A percentile compares a stretch with the other conserved stretches of the same genome.
Evolutionary conservation across 2,329 filamentous ascomycete species (phyloP).

Genomic region (Fusarium nurragi): DNA sequence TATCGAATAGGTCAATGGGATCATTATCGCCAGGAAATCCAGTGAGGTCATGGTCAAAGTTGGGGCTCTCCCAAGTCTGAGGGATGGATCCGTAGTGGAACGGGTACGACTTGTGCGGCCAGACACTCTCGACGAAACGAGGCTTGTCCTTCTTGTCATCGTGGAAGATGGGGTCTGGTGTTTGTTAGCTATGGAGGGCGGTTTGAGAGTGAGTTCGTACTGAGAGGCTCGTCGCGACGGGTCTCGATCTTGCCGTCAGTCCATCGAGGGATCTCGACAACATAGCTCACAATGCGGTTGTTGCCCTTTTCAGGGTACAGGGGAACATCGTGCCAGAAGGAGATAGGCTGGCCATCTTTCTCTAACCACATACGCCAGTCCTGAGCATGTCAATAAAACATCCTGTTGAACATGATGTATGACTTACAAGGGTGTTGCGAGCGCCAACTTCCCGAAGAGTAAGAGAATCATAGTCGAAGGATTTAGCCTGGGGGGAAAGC

Average conservation of each 20-base stretch:
- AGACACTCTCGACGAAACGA: conserved; percentile 54
- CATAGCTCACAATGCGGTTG: conserved; percentile 50
- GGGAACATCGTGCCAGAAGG: conserved; percentile 55
- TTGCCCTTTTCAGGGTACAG: conserved; percentile 50
- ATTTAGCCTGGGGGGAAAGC: conserved; percentile 11
- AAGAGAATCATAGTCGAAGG: conserved; percentile 45
- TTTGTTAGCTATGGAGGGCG: neutral
- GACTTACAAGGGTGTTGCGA: conserved; percentile 50
- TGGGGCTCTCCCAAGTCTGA: conserved; percentile 57
- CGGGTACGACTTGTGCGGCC: conserved; percentile 56
- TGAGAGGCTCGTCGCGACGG: conserved; percentile 52
- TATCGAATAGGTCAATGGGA: conserved; percentile 54
- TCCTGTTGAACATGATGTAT: fast-evolving
- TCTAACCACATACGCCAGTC: conserved; percentile 55
- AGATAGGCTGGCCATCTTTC: conserved; percentile 52
- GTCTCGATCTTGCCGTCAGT: conserved; percentile 54
- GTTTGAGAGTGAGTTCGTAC: conserved; percentile 29
- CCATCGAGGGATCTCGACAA: conserved; percentile 56
- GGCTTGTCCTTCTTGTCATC: conserved; percentile 51
- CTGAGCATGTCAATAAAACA: conserved; percentile 28
- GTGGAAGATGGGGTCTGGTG: conserved; percentile 53
- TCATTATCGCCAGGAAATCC: conserved; percentile 53
- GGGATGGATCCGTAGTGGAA: conserved; percentile 57
- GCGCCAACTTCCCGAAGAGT: conserved; percentile 50
- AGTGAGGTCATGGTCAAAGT: conserved; percentile 52